Percentiles rank a stretch among this genome's conserved stretches.
These are phyloP conservation scores for Trifolium fragiferum DNA, from an alignment of 306 rosid species.

Conservation along the genomic window DNA sequence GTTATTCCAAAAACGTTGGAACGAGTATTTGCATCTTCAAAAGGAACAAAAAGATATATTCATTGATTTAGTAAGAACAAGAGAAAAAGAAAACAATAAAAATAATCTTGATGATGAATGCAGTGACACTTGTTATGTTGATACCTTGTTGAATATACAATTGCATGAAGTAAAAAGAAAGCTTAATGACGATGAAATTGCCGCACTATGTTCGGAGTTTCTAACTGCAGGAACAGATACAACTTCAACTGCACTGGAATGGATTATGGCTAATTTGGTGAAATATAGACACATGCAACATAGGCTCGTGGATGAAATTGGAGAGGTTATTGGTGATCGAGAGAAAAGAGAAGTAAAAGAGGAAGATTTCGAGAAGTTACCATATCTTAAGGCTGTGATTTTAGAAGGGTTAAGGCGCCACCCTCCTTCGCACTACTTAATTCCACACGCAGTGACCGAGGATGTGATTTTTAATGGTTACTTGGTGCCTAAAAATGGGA, in stretches of 20 bases:
- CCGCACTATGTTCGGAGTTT: constrained; percentile 42
- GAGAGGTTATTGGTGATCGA: not conserved
- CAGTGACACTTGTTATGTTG: constrained; percentile 35
- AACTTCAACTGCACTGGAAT: constrained; percentile 36
- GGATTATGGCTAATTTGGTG: constrained; percentile 52
- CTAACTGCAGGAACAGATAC: constrained; percentile 40
- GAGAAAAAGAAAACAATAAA: not conserved
- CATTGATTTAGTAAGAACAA: not conserved
- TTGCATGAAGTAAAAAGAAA: constrained; percentile 32
- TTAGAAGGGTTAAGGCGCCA: constrained; percentile 46
- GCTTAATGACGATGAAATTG: constrained; percentile 30
- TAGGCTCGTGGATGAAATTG: constrained; percentile 38
- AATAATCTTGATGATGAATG: not conserved
- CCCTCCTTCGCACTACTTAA: constrained; percentile 31
- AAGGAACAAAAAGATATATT: not conserved
- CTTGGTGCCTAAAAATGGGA: constrained; percentile 24
- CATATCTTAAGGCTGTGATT: constrained; percentile 41
- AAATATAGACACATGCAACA: constrained; percentile 25
- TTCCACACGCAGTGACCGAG: constrained; percentile 30
- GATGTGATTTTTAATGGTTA: constrained; percentile 37
- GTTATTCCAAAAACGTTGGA: constrained; percentile 31
- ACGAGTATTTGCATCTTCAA: not conserved
- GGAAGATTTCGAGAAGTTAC: constrained; percentile 37
- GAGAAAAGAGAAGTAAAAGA: constrained; percentile 38
- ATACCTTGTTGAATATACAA: constrained; percentile 41